Base-by-base conservation (phyloP, 352 stramenopile species). In the Phytophthora pinifolia region DNA sequence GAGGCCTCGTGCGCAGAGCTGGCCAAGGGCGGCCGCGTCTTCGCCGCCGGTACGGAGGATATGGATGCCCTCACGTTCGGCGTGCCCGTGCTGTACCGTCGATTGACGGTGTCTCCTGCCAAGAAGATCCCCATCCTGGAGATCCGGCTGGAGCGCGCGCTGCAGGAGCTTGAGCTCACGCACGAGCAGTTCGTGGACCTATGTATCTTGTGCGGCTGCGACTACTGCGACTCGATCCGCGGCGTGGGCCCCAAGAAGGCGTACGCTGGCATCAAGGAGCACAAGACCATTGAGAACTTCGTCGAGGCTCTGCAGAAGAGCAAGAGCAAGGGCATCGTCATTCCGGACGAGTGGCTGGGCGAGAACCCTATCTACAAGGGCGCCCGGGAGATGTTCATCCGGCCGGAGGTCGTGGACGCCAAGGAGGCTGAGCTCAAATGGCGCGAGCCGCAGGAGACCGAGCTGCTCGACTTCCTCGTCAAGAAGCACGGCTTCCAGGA, bases 1-100 rank as follows among this genome's bases (percentile, higher is more conserved):
- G 97, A 99, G 79, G 97, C 98, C 4, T 97, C 99, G 54, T 99
- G 97, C 49, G 95, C 97, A 4, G 82, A 84, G 35, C 78, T 99
- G 43, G 92, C 88, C 46, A 97, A 94, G 54, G 78, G 70, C 17
- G 94, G 94, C 42, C 92, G 97, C 47, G 90, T 98, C 0, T 99
- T 94, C 63, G 97, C 93, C 4, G 87, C 91, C 0, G 97, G 88
- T 17, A 99, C 97, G 0, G 98, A 99, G 79, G 98, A 99, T 80
- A 99, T 99, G 97, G 98, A 99, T 66, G 94, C 94, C 13, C 76
- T 99, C 54, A 99, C 97, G 22, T 99, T 99, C 69, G 82, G 83
- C 15, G 97, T 97, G n/a, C 97, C 97, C 0, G 83, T 98, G 47
- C 68, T 99, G 31, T 86, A 99, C 22, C 91, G 97, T 29, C 85